Percentiles rank a stretch among this genome's conserved stretches.
Conservation (phyloP, 2,329 filamentous ascomycete genomes). For the Neodidymelliopsis sp. region DNA sequence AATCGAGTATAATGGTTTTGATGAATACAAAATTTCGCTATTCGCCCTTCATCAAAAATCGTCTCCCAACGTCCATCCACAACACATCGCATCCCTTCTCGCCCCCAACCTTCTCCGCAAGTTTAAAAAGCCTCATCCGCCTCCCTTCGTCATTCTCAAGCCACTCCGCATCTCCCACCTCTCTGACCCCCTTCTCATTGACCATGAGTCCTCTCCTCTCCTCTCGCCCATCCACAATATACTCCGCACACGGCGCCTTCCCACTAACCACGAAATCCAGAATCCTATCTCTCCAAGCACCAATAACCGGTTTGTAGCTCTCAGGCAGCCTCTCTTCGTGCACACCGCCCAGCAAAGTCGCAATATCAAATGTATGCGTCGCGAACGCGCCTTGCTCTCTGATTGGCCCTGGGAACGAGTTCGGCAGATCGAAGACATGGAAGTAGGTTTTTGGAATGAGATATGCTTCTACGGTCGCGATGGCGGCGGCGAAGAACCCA, state of each 20-base stretch:
- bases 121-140: constrained; percentile 17
- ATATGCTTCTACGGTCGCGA: constrained; percentile 11
- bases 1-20: constrained; percentile 2
- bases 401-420: constrained; percentile 25
- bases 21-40: constrained; percentile 15
- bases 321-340: constrained; percentile 19
- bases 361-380: constrained; percentile 30
- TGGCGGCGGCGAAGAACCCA: constrained; percentile 27
- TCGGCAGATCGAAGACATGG: constrained; percentile 25
- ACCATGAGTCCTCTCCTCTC: constrained; percentile 16
- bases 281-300: constrained; percentile 19
- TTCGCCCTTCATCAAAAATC: constrained; percentile 28
- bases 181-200: constrained; percentile 13
- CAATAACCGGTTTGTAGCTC: constrained; percentile 13
- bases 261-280: constrained; percentile 22
- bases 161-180: constrained; percentile 19
- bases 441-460: constrained; percentile 25
- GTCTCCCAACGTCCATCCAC: constrained; percentile 24
- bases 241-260: constrained; percentile 16
- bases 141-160: constrained; percentile 14
- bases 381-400: constrained; percentile 18
- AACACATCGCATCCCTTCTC: constrained; percentile 22
- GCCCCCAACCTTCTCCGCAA: constrained; percentile 17
- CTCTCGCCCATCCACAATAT: not conserved
- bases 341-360: constrained; percentile 24